A percentile compares a stretch with the other conserved stretches of the same genome.
Conservation (phyloP, 23 red algal genomes). For the Gracilaria vermiculophylla region DNA sequence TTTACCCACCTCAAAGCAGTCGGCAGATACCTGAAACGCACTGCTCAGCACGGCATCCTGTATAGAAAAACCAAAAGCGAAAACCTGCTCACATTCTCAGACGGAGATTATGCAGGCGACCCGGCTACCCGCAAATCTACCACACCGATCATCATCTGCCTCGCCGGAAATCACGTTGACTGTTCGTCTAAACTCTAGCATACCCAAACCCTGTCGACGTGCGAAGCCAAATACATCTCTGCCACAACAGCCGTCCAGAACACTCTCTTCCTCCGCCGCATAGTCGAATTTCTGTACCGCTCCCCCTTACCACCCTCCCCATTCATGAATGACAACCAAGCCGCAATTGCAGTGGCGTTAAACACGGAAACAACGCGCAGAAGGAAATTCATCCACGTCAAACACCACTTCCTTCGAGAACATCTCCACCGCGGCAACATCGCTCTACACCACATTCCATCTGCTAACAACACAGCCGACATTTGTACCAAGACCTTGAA, state of each 20-base stretch:
- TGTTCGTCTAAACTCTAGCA: not conserved
- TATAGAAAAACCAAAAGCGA: not conserved
- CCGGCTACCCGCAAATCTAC: not conserved
- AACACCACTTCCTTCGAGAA: conserved; percentile 7
- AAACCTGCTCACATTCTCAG: not conserved
- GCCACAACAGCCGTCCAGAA: not conserved
- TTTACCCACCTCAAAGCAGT: not conserved
- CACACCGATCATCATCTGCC: not conserved
- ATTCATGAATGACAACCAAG: not conserved
- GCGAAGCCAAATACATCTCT: conserved; percentile 1
- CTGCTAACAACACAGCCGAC: not conserved
- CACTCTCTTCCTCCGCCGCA: not conserved
- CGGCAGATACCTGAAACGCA: not conserved
- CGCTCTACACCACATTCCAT: not conserved
- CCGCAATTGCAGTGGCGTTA: not conserved
- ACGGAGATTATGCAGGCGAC: not conserved
- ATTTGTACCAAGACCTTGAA: not conserved
- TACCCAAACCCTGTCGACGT: not conserved
- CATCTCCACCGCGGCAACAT: not conserved
- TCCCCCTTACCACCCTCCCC: not conserved
- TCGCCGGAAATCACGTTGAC: not conserved
- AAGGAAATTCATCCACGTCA: not conserved
- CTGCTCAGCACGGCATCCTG: not conserved
- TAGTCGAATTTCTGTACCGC: not conserved
- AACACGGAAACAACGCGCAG: not conserved